These are phyloP conservation scores for Lactarius psammicola DNA, from an alignment of 768 basidiomycete species.

Conservation along the genomic window DNA sequence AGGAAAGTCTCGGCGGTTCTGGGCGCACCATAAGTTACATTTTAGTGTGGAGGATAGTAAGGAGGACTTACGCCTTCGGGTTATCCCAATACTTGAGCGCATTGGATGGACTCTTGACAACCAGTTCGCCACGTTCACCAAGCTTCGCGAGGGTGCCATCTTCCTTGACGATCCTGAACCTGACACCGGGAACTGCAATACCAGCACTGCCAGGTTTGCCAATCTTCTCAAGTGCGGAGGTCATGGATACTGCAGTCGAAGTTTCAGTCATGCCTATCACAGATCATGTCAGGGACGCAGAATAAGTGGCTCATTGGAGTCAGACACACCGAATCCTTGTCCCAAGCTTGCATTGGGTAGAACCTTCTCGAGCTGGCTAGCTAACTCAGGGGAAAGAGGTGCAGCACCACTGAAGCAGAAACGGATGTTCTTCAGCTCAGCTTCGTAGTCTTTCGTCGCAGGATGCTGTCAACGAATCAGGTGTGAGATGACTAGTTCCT, in stretches of 20 bases:
- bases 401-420: slow-evolving; percentile 38
- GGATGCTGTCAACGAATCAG: slow-evolving; percentile 30
- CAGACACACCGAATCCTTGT: slow-evolving; percentile 52
- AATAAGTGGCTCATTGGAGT: not conserved
- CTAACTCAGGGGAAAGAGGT: slow-evolving; percentile 38
- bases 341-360: slow-evolving; percentile 57
- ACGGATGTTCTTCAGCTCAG: slow-evolving; percentile 32
- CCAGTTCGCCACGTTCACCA: slow-evolving; percentile 59
- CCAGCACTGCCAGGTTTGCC: slow-evolving; percentile 53
- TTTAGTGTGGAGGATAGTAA: not conserved
- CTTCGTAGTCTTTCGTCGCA: slow-evolving; percentile 33
- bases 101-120: slow-evolving; percentile 43
- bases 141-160: slow-evolving; percentile 54
- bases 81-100: slow-evolving; percentile 52
- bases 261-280: slow-evolving; percentile 68
- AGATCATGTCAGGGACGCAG: not conserved
- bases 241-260: slow-evolving; percentile 50
- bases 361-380: slow-evolving; percentile 46
- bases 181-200: slow-evolving; percentile 50
- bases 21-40: not conserved
- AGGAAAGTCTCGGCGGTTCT: slow-evolving; percentile 70
- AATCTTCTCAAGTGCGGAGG: slow-evolving; percentile 47
- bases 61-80: slow-evolving; percentile 52
- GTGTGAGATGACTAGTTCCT: not conserved
- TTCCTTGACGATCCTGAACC: slow-evolving; percentile 49